Evolutionary conservation across 108 stramenopile species (phyloP).

Genomic region (Nitzschia putrida): DNA sequence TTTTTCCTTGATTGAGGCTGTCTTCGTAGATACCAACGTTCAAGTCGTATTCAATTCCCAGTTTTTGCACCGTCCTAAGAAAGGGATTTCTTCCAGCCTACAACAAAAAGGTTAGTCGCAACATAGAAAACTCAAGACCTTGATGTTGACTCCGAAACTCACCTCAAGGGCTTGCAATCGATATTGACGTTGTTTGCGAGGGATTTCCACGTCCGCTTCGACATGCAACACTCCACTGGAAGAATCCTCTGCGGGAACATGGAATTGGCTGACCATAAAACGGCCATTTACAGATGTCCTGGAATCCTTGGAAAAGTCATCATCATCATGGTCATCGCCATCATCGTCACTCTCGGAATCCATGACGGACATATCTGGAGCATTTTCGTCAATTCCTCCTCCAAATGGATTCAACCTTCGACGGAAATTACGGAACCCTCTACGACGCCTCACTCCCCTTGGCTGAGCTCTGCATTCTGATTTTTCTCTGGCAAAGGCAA

Average conservation of each 20-base stretch:
- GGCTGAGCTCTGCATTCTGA: background rate
- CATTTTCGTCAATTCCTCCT: background rate
- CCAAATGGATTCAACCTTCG: background rate
- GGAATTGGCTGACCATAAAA: background rate
- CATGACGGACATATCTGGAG: too few species aligned
- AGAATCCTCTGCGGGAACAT: background rate
- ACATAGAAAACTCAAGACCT: background rate
- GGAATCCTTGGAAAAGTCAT: background rate
- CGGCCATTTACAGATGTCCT: background rate
- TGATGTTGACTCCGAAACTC: background rate
- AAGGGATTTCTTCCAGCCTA: background rate
- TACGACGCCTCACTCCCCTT: background rate
- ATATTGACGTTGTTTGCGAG: conserved; percentile 1
- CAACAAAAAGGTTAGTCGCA: background rate
- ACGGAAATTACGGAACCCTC: background rate
- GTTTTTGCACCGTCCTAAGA: background rate
- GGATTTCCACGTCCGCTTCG: background rate
- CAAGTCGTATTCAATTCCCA: background rate
- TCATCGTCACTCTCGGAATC: background rate
- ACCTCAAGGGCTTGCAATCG: conserved; percentile 12
- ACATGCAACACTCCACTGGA: background rate
- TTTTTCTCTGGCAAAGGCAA: background rate
- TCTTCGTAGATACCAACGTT: conserved; percentile 6
- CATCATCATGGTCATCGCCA: background rate
- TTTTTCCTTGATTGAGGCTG: background rate